Conservation (phyloP, 192 early-diverging fungal species). For the Umbelopsis sp. region DNA sequence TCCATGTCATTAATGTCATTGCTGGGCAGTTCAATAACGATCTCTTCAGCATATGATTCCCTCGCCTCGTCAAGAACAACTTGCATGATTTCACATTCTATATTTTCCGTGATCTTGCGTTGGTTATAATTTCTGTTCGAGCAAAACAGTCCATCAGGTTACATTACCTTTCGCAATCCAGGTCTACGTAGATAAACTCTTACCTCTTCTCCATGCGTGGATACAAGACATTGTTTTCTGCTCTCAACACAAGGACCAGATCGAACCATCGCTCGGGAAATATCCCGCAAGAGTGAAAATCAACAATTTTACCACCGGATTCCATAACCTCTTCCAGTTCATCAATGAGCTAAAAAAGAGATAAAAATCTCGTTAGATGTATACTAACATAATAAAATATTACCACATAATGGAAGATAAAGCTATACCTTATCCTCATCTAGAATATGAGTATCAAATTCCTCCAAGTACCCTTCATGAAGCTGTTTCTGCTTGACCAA, state of each 20-base stretch:
- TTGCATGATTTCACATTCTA: constrained; percentile 98
- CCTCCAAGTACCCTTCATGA: constrained; percentile 84
- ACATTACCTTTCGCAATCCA: neutral
- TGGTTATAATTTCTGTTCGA: constrained; percentile 67
- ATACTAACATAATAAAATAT: too few species aligned
- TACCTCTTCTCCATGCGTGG: constrained; percentile 79
- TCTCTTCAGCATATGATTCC: constrained; percentile 79
- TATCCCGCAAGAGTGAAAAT: constrained; percentile 94
- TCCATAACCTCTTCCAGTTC: constrained; percentile 85
- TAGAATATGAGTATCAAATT: constrained; percentile 85
- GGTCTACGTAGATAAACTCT: neutral
- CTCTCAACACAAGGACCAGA: constrained; percentile 87
- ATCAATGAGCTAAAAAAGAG: constrained; percentile 68
- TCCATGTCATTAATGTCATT: constrained; percentile 91
- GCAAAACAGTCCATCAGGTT: neutral
- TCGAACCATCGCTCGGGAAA: constrained; percentile 99
- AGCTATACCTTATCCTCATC: constrained; percentile 86
- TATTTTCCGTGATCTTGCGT: constrained; percentile 90
- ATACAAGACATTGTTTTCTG: constrained; percentile 79
- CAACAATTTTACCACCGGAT: constrained; percentile 84
- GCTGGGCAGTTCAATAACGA: constrained; percentile 80
- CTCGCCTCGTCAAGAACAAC: constrained; percentile 87
- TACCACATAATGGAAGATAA: neutral
- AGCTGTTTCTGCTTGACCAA: constrained; percentile 85
- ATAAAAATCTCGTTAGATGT: neutral